phyloP scores from a whole-genome alignment of 2,329 filamentous ascomycete species.

The Fusarium sp. region DNA sequence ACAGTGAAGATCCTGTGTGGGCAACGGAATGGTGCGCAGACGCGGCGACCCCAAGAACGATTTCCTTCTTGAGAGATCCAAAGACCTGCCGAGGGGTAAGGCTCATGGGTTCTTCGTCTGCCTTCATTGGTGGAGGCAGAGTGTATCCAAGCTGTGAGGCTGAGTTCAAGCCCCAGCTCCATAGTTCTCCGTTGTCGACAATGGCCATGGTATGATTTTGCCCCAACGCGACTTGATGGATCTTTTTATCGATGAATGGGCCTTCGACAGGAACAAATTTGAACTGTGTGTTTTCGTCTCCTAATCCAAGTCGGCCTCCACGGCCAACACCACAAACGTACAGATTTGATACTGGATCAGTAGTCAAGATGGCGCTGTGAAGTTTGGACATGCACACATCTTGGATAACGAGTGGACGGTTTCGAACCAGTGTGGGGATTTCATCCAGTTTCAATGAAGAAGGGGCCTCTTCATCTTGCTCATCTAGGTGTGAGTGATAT shows the following conservation, averaged over 20 bases:
- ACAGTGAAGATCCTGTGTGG: conserved; percentile 83
- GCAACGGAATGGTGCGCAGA: conserved; percentile 93
- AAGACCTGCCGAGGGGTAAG: conserved; percentile 88
- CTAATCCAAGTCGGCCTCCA: conserved; percentile 88
- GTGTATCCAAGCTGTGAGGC: conserved; percentile 89
- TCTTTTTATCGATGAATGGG: conserved; percentile 79
- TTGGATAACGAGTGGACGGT: conserved; percentile 79
- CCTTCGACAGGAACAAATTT: conserved; percentile 85
- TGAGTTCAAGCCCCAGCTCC: conserved; percentile 93
- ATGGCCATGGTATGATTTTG: conserved; percentile 93
- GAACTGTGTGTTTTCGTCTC: conserved; percentile 91
- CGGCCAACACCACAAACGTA: conserved; percentile 94
- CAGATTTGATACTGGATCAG: conserved; percentile 88
- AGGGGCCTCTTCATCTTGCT: conserved; percentile 54
- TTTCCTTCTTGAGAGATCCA: conserved; percentile 88
- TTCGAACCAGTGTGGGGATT: conserved; percentile 79
- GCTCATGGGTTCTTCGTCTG: conserved; percentile 88
- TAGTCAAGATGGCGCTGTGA: conserved; percentile 88
- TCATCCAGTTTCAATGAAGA: conserved; percentile 58
- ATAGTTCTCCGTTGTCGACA: conserved; percentile 87
- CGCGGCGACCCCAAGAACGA: conserved; percentile 84
- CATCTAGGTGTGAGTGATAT: conserved; percentile 74
- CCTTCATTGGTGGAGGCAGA: conserved; percentile 73
- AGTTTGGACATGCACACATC: conserved; percentile 92
- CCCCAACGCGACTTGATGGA: conserved; percentile 84